Evolutionary conservation across 2,329 filamentous ascomycete species (phyloP), one percentile per base, ranked within the genome.

Genomic region (Aspergillus ruber): DNA sequence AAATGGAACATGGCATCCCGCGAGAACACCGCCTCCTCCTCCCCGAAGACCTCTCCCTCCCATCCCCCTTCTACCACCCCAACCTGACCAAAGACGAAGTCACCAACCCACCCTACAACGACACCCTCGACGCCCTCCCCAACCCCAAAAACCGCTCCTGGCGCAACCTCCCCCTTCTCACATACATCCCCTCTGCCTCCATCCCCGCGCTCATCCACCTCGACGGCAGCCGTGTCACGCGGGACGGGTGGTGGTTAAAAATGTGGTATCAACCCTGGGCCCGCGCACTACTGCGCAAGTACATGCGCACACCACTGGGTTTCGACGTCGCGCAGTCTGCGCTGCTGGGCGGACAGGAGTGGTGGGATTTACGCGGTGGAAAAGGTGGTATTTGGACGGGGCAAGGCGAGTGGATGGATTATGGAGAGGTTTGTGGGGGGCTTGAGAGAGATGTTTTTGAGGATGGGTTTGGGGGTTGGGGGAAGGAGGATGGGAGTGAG

Each of bases 381-480:
- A 68, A 67, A n/a, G 76, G 77, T 3, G 78, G 77, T 6, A 61
- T 78, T 3, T 81, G 78, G 78, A 78, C 76, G 0, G 72, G 70
- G 10, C 62, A 66, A n/a, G 67, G 67, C 17, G 65, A 68, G 33
- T 80, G 76, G 76, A 50, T 77, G 18, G 67, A 68, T 0, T 77
- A 75, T 63, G 67, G 66, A 6, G 74, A 78, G 20, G 66, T 78
- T 4, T 78, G 74, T 25, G 61, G 64, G 10, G 68, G 71, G 2
- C 62, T 71, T 18, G 71, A 74, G 27, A 63, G 69, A 6, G 67
- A 69, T 29, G 58, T 78, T 0, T 80, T 80, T 52, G 59, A 63
- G 6, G 77, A 80, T 54, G 70, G 67, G 0, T 64, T 69, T 21
- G 76, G 74, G 0, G 54, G 51, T 1, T 74, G 68, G 65, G 65